A percentile compares a stretch with the other conserved stretches of the same genome.
These are phyloP conservation scores for Cercospora sp. DNA, from an alignment of 2,329 filamentous ascomycete genomes.

Conservation along the genomic window DNA sequence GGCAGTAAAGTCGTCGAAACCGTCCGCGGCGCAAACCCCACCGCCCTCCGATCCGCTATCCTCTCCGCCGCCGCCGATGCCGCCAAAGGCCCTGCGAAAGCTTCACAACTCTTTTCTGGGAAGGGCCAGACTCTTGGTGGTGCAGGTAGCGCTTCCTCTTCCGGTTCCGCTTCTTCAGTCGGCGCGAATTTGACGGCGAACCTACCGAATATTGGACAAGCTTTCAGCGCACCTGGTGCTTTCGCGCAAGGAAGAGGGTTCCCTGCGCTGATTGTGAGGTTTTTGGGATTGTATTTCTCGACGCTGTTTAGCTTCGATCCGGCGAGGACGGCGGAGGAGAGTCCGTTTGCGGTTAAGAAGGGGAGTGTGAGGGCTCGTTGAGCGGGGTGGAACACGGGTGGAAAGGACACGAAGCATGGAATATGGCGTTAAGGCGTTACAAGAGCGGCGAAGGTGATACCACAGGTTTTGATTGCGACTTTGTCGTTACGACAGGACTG, in stretches of 20 bases:
- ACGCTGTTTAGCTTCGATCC: constrained; percentile 51
- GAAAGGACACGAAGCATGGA: neutral
- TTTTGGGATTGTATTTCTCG: constrained; percentile 49
- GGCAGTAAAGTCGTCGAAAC: constrained; percentile 48
- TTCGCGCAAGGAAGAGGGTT: constrained; percentile 41
- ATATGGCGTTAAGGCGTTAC: neutral
- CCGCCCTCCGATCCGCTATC: constrained; percentile 50
- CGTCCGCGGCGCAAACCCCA: constrained; percentile 52
- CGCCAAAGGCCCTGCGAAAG: constrained; percentile 41
- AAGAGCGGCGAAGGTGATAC: neutral
- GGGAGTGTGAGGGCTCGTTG: constrained; percentile 24
- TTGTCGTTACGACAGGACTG: constrained; percentile 1
- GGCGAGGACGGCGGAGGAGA: constrained; percentile 46
- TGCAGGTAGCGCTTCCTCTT: neutral
- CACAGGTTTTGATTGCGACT: constrained; percentile 11
- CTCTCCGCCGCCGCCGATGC: constrained; percentile 47
- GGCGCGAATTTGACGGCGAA: constrained; percentile 6
- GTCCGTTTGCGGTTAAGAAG: constrained; percentile 46
- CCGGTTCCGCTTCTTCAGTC: constrained; percentile 6
- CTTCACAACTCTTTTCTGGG: constrained; percentile 41
- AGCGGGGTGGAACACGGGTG: neutral
- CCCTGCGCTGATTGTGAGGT: constrained; percentile 46
- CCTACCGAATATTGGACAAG: constrained; percentile 27
- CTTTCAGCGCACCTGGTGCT: constrained; percentile 33
- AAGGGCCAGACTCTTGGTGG: constrained; percentile 45